Evolutionary conservation across 805 yeast genomes (phyloP), one percentile per base, ranked within the genome.

Genomic region (Osmozyma mogii): DNA sequence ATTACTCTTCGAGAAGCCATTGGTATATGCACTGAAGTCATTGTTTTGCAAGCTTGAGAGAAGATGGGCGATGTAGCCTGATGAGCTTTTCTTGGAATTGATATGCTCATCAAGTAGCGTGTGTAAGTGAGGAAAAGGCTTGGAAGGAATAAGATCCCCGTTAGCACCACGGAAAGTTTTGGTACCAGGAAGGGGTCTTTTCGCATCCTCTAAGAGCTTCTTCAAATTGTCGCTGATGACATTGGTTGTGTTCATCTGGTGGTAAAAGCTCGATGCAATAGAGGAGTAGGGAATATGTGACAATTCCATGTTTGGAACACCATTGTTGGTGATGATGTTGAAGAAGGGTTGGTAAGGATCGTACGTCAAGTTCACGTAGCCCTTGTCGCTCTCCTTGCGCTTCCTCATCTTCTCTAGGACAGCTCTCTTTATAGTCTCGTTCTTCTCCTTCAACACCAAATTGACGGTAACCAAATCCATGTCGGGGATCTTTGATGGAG

Each of bases 401-500:
- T 81, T 79, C 29, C 73, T 74, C 54, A 89, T 66, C 51, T 84
- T 83, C 43, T 84, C 95, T 38, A 77, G 73, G 28, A 92, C 95
- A n/a, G 84, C 94, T 32, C 77, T 72, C 38, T 78, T 77, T 37
- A 88, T 78, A 5, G 84, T 79, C 32, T 70, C 77, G 37, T 84
- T 80, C 55, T 85, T 84, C 38, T 78, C 88, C 27, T 72, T 65
- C 28, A 83, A 58, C 14, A 85, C 76, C 26, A 75, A 70, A 31
- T 82, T 83, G 8, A 87, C 88, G 5, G 95, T 84, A 15, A 82
- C 78, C 36, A 89, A 64, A 27, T 85, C 94, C 69, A 88, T 70
- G 54, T 89, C 96, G 10, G 97, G 96, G 39, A 89, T 83, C 55
- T 85, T 84, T 2, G 95, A 82, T 22, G 92, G 80, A 3, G 96